These are phyloP conservation scores for Neophaeococcomyces aloes DNA, from an alignment of 2,329 filamentous ascomycete genomes.

Conservation along the genomic window DNA sequence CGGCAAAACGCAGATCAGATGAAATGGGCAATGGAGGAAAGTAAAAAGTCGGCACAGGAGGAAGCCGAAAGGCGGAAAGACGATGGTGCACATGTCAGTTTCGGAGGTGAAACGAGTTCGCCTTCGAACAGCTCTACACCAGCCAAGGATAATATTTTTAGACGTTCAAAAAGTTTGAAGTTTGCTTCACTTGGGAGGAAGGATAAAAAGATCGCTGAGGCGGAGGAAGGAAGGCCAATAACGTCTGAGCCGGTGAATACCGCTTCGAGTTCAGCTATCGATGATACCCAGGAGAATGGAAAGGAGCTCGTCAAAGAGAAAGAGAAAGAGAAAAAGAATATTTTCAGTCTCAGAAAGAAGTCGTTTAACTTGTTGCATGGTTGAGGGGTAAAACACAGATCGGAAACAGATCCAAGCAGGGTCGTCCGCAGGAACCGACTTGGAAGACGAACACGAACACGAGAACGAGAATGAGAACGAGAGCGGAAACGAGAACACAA, in stretches of 20 bases:
- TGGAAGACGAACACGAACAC: too few relatives aligned
- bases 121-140: conserved; percentile 10
- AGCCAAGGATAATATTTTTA: conserved; percentile 50
- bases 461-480: too few relatives aligned
- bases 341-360: conserved; percentile 36
- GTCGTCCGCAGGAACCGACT: too few relatives aligned
- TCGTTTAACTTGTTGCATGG: conserved; percentile 28
- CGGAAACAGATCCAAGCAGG: too few relatives aligned
- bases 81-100: conserved; percentile 14
- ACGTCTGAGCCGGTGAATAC: not conserved
- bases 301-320: conserved; percentile 25
- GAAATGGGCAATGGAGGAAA: conserved; percentile 54
- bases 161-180: conserved; percentile 43
- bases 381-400: conserved; percentile 7
- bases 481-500: too few relatives aligned
- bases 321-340: conserved; percentile 31
- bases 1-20: conserved; percentile 51
- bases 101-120: conserved; percentile 8
- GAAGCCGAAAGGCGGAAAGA: conserved; percentile 32
- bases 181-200: conserved; percentile 20
- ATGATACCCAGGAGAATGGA: conserved; percentile 8
- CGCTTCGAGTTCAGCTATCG: conserved; percentile 5
- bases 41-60: conserved; percentile 51
- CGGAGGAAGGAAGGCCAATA: not conserved
- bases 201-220: not conserved